Base-by-base conservation (phyloP, 2,329 filamentous ascomycete species). In the Cordyceps cateniannulata region DNA sequence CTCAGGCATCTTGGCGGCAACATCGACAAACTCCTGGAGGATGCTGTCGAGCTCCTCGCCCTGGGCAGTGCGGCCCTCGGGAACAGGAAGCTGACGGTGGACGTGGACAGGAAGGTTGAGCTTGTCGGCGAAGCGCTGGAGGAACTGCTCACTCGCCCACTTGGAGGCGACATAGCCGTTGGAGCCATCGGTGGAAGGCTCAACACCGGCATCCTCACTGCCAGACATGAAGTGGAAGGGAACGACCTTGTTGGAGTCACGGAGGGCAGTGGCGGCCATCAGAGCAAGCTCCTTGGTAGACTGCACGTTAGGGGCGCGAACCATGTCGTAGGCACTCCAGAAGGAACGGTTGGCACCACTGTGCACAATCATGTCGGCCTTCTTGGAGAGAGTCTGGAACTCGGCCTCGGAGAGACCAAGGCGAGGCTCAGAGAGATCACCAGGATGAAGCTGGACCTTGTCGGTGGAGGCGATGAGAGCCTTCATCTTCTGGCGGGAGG, bases 311-410 rank as follows among this genome's bases (percentile, higher is more conserved):
- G 66, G 59, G 1, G 56, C 50, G 2, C 69, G 66, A 0, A 80
- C 67, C 0, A 69, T 66, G 9, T 65, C 32, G 64, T 78, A 80
- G 1, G 67, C 66, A 29, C 79, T 72, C 63, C 69, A 61, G 66
- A 69, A 77, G 7, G 67, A 74, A 16, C 70, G 68, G 22, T 75
- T 72, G n/a, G 79, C 78, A 8, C 77, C 81, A 56, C 71, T 75
- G 67, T 84, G 86, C 27, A 89, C 79, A 54, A 87, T 78, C 4
- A 79, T 66, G 63, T 80, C 73, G 1, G 69, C 72, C 3, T 65
- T 50, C 3, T 51, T 27, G n/a, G 68, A 67, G 2, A 82, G 64
- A 1, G 27, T 27, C 3, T 54, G 18, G 18, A 70, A 66, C 7
- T 70, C 68, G 1, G 63, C 32, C 24, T 72, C 61, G 1, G 65